phyloP scores from a whole-genome alignment of 2,329 filamentous ascomycete species.

The Gnomoniopsis sp. region DNA sequence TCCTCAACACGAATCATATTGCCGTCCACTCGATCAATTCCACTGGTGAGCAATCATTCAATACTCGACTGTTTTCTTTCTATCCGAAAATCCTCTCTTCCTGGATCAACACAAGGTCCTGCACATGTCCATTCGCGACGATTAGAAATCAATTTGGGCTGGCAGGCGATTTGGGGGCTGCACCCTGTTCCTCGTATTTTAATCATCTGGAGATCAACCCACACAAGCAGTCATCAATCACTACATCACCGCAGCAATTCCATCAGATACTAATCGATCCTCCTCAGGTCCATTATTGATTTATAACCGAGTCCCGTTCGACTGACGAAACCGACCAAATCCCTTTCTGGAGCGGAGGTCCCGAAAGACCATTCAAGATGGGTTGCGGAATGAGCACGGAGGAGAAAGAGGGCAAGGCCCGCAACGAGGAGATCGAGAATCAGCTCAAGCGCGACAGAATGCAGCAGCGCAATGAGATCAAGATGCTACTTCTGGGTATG shows the following conservation, averaged over 20 bases:
- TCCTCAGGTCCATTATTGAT: not conserved
- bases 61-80: not conserved
- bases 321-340: not conserved
- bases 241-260: not conserved
- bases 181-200: not conserved
- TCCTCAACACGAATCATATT: not conserved
- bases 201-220: not conserved
- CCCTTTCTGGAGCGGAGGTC: slow-evolving; percentile 4
- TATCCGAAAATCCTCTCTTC: not conserved
- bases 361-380: slow-evolving; percentile 64
- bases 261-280: not conserved
- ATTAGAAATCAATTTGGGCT: not conserved
- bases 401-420: slow-evolving; percentile 99
- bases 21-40: slow-evolving; percentile 2
- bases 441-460: slow-evolving; percentile 98
- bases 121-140: not conserved
- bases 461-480: slow-evolving; percentile 99
- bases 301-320: not conserved
- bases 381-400: slow-evolving; percentile 99
- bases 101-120: not conserved
- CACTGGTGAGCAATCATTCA: slow-evolving; percentile 6
- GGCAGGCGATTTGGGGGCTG: not conserved
- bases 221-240: not conserved
- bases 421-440: slow-evolving; percentile 99
- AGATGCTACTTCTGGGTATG: slow-evolving; percentile 97